phyloP scores from a whole-genome alignment of 2,329 filamentous ascomycete genomes.

The Neocucurbitaria cava region DNA sequence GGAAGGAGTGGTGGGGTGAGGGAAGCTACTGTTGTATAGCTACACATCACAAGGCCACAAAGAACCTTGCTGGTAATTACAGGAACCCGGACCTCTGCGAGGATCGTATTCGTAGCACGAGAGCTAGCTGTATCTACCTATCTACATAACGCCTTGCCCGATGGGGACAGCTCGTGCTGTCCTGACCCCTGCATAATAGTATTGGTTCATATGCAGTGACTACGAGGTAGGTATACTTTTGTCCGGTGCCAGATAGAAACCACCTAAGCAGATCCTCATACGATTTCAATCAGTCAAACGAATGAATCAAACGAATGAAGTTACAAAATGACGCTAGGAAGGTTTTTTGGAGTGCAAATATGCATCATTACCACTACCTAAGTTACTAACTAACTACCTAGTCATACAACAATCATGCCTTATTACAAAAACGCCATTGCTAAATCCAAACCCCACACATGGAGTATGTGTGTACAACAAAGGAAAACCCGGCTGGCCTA shows the following conservation, averaged over 20 bases:
- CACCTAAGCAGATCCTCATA: no score
- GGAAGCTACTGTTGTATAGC: slow-evolving; percentile 7
- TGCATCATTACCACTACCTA: neutral
- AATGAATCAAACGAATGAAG: no score
- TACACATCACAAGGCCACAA: neutral
- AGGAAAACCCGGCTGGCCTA: slow-evolving; percentile 30
- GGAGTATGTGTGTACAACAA: slow-evolving; percentile 10
- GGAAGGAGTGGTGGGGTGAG: slow-evolving; percentile 6
- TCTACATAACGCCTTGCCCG: neutral
- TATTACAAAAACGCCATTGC: neutral
- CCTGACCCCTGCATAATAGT: neutral
- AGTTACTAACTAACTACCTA: neutral
- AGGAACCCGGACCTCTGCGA: neutral
- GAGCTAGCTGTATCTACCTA: no score
- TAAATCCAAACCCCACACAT: neutral
- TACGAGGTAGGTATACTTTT: no score
- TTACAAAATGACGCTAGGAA: neutral
- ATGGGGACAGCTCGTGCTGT: slow-evolving; percentile 5
- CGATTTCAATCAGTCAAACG: neutral
- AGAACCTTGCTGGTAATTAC: slow-evolving; percentile 1
- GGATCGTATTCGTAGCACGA: slow-evolving; percentile 9
- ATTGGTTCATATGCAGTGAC: no score
- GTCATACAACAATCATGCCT: neutral
- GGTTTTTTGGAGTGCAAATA: neutral
- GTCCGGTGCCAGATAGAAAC: no score